Evolutionary conservation across 805 yeast species (phyloP).

Genomic region (Nakazawaea peltata): DNA sequence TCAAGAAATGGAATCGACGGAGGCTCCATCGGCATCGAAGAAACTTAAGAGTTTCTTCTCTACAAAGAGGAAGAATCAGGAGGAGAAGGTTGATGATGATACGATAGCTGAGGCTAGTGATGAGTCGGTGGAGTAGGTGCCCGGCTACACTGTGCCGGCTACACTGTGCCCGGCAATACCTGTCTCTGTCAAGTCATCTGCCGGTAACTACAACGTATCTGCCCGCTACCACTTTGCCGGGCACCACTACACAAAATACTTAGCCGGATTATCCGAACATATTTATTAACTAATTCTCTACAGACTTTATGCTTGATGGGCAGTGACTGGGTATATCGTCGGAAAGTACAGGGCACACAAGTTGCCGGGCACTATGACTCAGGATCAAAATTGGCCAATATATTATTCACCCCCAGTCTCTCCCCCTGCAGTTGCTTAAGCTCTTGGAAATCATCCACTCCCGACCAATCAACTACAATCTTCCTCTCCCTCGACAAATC

Average conservation of each 20-base stretch:
- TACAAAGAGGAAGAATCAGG: constrained; percentile 5
- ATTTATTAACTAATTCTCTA: no score
- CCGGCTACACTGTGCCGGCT: no score
- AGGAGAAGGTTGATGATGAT: constrained; percentile 6
- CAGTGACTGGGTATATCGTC: no score
- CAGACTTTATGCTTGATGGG: no score
- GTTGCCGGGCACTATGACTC: no score
- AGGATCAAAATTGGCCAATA: constrained; percentile 13
- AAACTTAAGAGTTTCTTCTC: constrained; percentile 6
- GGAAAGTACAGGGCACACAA: no score
- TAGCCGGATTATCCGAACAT: no score
- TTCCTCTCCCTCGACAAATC: constrained; percentile 46
- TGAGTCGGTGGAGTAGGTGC: constrained; percentile 7
- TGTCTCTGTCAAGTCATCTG: no score
- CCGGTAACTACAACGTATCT: no score
- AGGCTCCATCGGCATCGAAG: constrained; percentile 2
- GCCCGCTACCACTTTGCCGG: no score
- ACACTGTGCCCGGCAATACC: no score
- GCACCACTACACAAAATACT: no score
- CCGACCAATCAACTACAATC: constrained; percentile 64
- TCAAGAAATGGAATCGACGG: neutral
- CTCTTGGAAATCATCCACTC: constrained; percentile 33
- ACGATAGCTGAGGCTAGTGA: constrained; percentile 9
- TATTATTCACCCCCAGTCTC: constrained; percentile 6
- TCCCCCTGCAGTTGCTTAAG: constrained; percentile 6